Base-by-base conservation (phyloP, 148 eudicot species). In the Dianthus caryophyllus region DNA sequence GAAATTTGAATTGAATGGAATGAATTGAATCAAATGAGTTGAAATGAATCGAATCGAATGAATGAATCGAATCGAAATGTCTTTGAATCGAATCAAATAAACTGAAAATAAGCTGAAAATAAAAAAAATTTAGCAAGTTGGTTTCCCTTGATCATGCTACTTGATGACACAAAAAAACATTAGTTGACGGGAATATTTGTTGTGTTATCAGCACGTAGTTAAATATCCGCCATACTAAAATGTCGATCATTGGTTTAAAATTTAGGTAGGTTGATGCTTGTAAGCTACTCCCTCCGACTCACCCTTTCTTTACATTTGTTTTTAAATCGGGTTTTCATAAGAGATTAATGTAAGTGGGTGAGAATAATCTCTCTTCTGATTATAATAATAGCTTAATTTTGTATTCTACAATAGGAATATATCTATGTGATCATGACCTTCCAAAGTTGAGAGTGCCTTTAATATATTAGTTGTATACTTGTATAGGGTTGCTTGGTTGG, bases 51-150 rank as follows among this genome's bases (percentile, higher is more conserved):
- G n/a, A n/a, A n/a, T n/a, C n/a, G n/a, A n/a, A n/a, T n/a, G n/a
- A n/a, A n/a, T n/a, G n/a, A n/a, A n/a, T n/a, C n/a, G n/a, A n/a
- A n/a, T n/a, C n/a, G n/a, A n/a, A n/a, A n/a, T n/a, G n/a, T n/a
- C n/a, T n/a, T n/a, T n/a, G n/a, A n/a, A n/a, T n/a, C n/a, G n/a
- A n/a, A n/a, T n/a, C n/a, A n/a, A n/a, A n/a, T n/a, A n/a, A n/a
- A n/a, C n/a, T n/a, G n/a, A n/a, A n/a, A n/a, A n/a, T n/a, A n/a
- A n/a, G n/a, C n/a, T 75, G 39, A 16, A 48, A 54, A 39, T 22
- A 44, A n/a, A 57, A n/a, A n/a, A n/a, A 38, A 18, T 63, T 49
- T 11, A 65, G 17, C 67, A 24, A 36, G 67, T 65, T 61, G 74
- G 71, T 48, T 1, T 4, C 44, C n/a, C 69, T 29, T 63, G 20